Conservation (phyloP, 768 basidiomycete species). For the Serendipita sp. region DNA sequence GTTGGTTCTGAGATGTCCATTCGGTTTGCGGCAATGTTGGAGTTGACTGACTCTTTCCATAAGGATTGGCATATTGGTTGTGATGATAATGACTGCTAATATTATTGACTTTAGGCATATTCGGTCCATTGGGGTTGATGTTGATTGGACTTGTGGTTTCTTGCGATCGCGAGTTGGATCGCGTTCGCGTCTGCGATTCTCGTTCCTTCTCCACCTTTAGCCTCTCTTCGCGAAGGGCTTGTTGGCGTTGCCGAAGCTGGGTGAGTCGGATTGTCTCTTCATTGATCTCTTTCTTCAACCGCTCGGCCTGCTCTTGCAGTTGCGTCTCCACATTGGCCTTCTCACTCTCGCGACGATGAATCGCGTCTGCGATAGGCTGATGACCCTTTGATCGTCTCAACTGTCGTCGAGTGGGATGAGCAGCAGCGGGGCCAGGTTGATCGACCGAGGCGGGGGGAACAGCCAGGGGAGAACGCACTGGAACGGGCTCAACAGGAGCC, state of each 20-base stretch:
- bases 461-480: neutral
- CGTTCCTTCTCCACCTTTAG: neutral
- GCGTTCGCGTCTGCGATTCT: neutral
- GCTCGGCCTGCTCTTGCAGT: neutral
- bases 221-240: neutral
- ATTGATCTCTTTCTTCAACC: constrained; percentile 6
- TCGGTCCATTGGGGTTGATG: neutral
- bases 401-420: neutral
- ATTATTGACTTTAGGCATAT: neutral
- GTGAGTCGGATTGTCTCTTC: constrained; percentile 7
- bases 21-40: neutral
- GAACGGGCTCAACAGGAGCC: too few species aligned
- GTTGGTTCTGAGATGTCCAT: neutral
- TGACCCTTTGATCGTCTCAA: constrained; percentile 1
- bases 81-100: neutral
- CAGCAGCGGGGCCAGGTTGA: neutral
- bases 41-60: constrained; percentile 5
- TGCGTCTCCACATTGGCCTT: neutral
- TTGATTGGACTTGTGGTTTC: neutral
- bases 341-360: neutral
- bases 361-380: constrained; percentile 3
- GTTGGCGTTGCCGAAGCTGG: neutral
- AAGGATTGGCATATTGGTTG: constrained; percentile 1
- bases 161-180: neutral
- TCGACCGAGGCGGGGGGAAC: neutral